Conservation (phyloP, 352 stramenopile species). For the Pythium sp. region DNA sequence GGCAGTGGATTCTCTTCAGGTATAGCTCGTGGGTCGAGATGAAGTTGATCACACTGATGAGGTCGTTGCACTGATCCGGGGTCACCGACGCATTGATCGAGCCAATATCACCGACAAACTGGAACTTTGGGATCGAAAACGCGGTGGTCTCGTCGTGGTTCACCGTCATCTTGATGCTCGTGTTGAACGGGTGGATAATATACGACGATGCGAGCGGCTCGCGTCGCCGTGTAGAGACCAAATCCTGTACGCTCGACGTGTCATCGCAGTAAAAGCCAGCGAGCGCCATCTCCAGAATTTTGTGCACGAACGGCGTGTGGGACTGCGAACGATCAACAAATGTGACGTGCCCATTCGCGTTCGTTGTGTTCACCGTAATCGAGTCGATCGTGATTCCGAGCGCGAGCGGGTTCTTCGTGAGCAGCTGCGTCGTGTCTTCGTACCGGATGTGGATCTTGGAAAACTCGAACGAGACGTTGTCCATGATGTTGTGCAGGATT, state of each 20-base stretch:
- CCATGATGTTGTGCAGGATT: slow-evolving; percentile 79
- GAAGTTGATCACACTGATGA: slow-evolving; percentile 76
- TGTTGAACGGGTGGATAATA: slow-evolving; percentile 74
- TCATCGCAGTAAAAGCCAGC: slow-evolving; percentile 70
- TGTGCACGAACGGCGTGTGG: slow-evolving; percentile 81
- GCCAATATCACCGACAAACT: slow-evolving; percentile 66
- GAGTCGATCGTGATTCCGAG: slow-evolving; percentile 76
- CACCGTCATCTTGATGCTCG: slow-evolving; percentile 68
- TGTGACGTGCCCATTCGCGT: slow-evolving; percentile 73
- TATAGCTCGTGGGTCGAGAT: slow-evolving; percentile 80
- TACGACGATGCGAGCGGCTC: slow-evolving; percentile 35
- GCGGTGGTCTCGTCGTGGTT: slow-evolving; percentile 73
- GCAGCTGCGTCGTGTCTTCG: slow-evolving; percentile 66
- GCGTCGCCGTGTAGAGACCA: slow-evolving; percentile 23
- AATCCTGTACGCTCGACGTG: slow-evolving; percentile 24
- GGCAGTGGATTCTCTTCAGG: slow-evolving; percentile 78
- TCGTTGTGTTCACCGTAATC: slow-evolving; percentile 68
- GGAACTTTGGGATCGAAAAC: slow-evolving; percentile 65
- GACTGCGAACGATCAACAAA: slow-evolving; percentile 79
- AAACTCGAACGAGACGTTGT: slow-evolving; percentile 84
- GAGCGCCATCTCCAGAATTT: slow-evolving; percentile 55
- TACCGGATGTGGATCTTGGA: slow-evolving; percentile 82
- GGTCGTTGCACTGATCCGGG: slow-evolving; percentile 69
- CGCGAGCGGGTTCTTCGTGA: slow-evolving; percentile 56
- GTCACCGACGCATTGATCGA: slow-evolving; percentile 67